Percentiles rank a stretch among this genome's conserved stretches.
These are phyloP conservation scores for Penicillium rolfsii DNA, from an alignment of 2,329 filamentous ascomycete genomes.

Conservation along the genomic window DNA sequence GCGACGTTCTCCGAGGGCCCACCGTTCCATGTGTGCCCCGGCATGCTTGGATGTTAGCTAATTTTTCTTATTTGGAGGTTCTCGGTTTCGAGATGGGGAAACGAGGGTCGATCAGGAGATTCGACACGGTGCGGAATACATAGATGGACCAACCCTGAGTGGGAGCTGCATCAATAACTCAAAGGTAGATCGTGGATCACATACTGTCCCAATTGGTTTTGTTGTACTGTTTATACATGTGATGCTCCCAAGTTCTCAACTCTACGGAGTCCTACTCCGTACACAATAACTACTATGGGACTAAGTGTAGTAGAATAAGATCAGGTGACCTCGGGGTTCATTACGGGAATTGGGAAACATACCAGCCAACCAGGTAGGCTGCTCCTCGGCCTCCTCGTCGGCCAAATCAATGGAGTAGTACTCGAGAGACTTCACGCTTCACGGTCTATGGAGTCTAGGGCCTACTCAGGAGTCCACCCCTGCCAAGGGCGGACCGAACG, in stretches of 20 bases:
- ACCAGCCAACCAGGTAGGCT: no score
- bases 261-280: background rate
- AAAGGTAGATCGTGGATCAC: no score
- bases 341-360: background rate
- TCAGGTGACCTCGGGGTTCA: background rate
- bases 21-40: background rate
- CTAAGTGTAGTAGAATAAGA: background rate
- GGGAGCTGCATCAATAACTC: background rate
- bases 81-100: background rate
- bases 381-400: background rate
- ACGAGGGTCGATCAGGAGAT: background rate
- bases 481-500: constrained; percentile 11
- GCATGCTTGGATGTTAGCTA: background rate
- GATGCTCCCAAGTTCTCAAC: background rate
- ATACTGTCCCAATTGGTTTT: background rate
- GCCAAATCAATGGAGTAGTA: constrained; percentile 17
- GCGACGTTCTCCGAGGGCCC: background rate
- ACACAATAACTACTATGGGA: background rate
- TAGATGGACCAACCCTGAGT: background rate
- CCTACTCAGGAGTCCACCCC: constrained; percentile 6
- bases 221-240: background rate
- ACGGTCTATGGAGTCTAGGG: background rate
- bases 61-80: background rate
- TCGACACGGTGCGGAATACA: background rate
- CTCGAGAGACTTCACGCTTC: no score